phyloP scores from a whole-genome alignment of 495 filamentous ascomycete genomes.

The Chaetomium tenue region DNA sequence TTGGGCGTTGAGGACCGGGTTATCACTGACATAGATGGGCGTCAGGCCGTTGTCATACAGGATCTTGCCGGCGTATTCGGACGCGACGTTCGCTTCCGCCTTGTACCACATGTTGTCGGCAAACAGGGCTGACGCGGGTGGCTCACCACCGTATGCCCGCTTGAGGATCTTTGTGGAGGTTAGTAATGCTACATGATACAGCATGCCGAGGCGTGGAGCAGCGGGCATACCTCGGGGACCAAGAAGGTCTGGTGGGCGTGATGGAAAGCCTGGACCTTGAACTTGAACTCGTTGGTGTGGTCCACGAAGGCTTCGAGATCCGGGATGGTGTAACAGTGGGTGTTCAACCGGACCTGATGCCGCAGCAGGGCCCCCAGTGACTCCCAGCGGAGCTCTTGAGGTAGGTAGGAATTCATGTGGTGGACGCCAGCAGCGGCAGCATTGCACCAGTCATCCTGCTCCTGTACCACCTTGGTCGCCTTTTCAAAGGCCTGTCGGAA shows the following conservation, averaged over 20 bases:
- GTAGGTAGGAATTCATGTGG: slow-evolving; percentile 45
- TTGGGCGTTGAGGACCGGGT: slow-evolving; percentile 52
- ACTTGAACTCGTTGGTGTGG: slow-evolving; percentile 65
- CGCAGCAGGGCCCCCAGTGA: slow-evolving; percentile 57
- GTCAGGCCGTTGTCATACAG: slow-evolving; percentile 58
- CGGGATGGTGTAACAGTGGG: slow-evolving; percentile 64
- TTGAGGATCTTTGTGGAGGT: slow-evolving; percentile 42
- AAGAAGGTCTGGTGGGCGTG: slow-evolving; percentile 62
- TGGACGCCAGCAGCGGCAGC: slow-evolving; percentile 46
- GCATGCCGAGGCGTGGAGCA: too few species aligned
- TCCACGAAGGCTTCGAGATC: slow-evolving; percentile 63
- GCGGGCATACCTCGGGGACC: slow-evolving; percentile 49
- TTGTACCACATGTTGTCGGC: slow-evolving; percentile 65
- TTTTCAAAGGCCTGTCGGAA: slow-evolving; percentile 62
- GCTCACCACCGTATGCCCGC: slow-evolving; percentile 47
- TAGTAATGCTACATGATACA: background rate
- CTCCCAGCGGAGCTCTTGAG: slow-evolving; percentile 58
- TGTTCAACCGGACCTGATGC: slow-evolving; percentile 61
- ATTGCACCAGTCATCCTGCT: slow-evolving; percentile 61
- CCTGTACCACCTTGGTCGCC: slow-evolving; percentile 49
- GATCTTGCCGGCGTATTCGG: slow-evolving; percentile 59
- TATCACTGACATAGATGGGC: slow-evolving; percentile 51
- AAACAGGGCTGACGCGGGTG: slow-evolving; percentile 53
- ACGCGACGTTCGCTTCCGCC: slow-evolving; percentile 58
- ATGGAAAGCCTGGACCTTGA: slow-evolving; percentile 60